Evolutionary conservation across 495 filamentous ascomycete genomes (phyloP).

Genomic region (Penicillium mononematosum): DNA sequence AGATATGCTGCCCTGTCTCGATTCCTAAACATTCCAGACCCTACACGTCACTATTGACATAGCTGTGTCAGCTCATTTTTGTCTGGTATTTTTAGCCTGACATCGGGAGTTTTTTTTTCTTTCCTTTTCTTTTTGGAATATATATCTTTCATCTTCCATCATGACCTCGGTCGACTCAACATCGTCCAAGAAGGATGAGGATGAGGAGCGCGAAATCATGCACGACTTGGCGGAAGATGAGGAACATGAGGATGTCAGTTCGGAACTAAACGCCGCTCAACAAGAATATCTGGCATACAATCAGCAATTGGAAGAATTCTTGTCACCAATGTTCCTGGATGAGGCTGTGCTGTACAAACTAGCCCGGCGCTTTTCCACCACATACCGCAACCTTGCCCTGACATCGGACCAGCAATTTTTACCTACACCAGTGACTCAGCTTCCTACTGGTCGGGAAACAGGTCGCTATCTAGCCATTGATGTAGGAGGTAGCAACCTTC

Average conservation of each 20-base stretch:
- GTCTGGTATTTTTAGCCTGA: background rate
- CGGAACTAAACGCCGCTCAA: slow-evolving; percentile 35
- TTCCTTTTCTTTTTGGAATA: background rate
- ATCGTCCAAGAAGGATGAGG: slow-evolving; percentile 31
- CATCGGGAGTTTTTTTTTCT: background rate
- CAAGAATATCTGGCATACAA: slow-evolving; percentile 34
- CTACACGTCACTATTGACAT: slow-evolving; percentile 21
- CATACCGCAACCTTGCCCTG: slow-evolving; percentile 62
- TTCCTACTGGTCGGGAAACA: slow-evolving; percentile 60
- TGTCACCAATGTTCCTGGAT: slow-evolving; percentile 40
- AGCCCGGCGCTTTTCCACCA: slow-evolving; percentile 58
- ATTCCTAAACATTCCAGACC: slow-evolving; percentile 20
- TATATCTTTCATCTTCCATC: slow-evolving; percentile 1
- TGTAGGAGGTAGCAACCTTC: slow-evolving; percentile 77
- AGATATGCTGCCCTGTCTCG: slow-evolving; percentile 15
- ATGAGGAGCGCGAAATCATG: slow-evolving; percentile 38
- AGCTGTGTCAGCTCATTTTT: slow-evolving; percentile 17
- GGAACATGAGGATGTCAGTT: slow-evolving; percentile 37
- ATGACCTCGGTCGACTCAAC: slow-evolving; percentile 37
- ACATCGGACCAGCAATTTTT: slow-evolving; percentile 71
- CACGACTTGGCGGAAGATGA: slow-evolving; percentile 42
- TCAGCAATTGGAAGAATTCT: slow-evolving; percentile 39
- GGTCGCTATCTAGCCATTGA: slow-evolving; percentile 77
- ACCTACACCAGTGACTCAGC: slow-evolving; percentile 72
- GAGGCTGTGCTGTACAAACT: slow-evolving; percentile 56